Percentiles rank a stretch among this genome's conserved stretches.
Evolutionary conservation across 1,139 yeast genomes (phyloP).

Genomic region (Lodderomyces orthopsilosis): DNA sequence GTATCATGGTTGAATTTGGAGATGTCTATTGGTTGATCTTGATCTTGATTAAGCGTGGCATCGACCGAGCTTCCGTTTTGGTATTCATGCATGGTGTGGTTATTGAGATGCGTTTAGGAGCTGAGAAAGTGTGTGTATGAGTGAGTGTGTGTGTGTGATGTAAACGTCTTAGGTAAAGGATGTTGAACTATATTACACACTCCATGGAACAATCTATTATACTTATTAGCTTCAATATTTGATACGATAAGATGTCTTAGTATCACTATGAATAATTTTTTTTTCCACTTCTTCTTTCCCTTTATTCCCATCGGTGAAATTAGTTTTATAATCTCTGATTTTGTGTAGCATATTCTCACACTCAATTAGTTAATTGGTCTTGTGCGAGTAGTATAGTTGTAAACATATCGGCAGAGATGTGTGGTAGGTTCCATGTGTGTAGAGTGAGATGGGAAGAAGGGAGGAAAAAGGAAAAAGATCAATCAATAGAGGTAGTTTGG

Average conservation of each 20-base stretch:
- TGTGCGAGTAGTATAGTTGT: background rate
- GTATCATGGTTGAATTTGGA: constrained; percentile 26
- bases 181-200: background rate
- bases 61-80: background rate
- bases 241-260: too few relatives aligned
- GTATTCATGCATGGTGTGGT: background rate
- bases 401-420: background rate
- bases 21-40: constrained; percentile 15
- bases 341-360: background rate
- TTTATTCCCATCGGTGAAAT: background rate
- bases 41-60: constrained; percentile 5
- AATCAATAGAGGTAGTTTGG: too few relatives aligned
- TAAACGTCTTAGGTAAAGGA: background rate
- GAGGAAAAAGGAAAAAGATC: background rate
- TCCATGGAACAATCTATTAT: background rate
- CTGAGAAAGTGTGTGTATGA: background rate
- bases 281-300: background rate
- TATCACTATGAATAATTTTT: background rate
- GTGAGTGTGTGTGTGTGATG: too few relatives aligned
- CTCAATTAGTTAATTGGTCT: background rate
- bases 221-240: too few relatives aligned
- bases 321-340: background rate
- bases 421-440: too few relatives aligned
- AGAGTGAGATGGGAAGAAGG: too few relatives aligned
- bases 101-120: background rate